Conservation (phyloP, 2,329 filamentous ascomycete genomes). For the Fusarium armeniacum region DNA sequence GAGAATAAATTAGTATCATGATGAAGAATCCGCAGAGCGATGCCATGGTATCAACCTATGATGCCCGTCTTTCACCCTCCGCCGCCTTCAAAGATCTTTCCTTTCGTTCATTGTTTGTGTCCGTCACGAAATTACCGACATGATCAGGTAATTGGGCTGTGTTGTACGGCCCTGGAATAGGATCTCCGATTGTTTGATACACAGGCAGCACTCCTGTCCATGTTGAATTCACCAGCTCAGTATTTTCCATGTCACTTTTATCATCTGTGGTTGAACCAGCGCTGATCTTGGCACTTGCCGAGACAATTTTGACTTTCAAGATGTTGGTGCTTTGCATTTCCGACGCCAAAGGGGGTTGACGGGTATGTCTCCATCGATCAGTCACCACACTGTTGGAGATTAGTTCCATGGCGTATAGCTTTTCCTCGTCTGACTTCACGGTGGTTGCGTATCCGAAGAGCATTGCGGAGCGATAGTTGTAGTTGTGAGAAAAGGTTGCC, state of each 20-base stretch:
- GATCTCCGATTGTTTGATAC: conserved; percentile 73
- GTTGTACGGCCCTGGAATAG: conserved; percentile 72
- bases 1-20: no score
- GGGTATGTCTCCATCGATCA: conserved; percentile 76
- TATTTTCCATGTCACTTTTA: conserved; percentile 62
- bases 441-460: conserved; percentile 80
- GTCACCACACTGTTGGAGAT: conserved; percentile 82
- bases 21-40: neutral
- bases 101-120: conserved; percentile 54
- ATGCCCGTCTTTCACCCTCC: conserved; percentile 42
- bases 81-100: conserved; percentile 49
- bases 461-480: conserved; percentile 87
- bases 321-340: conserved; percentile 84
- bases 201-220: conserved; percentile 75
- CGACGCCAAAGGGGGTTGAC: conserved; percentile 76
- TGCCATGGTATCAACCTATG: neutral
- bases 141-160: conserved; percentile 72
- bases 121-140: conserved; percentile 61
- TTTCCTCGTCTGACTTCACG: conserved; percentile 77
- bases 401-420: conserved; percentile 81
- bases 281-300: conserved; percentile 82
- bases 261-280: conserved; percentile 73
- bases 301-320: conserved; percentile 75
- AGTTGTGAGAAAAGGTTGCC: conserved; percentile 84
- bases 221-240: conserved; percentile 57